Evolutionary conservation across 164 flowering plant species (phyloP), one percentile per base, ranked within the genome.

Genomic region (Stephania yunnanensis): DNA sequence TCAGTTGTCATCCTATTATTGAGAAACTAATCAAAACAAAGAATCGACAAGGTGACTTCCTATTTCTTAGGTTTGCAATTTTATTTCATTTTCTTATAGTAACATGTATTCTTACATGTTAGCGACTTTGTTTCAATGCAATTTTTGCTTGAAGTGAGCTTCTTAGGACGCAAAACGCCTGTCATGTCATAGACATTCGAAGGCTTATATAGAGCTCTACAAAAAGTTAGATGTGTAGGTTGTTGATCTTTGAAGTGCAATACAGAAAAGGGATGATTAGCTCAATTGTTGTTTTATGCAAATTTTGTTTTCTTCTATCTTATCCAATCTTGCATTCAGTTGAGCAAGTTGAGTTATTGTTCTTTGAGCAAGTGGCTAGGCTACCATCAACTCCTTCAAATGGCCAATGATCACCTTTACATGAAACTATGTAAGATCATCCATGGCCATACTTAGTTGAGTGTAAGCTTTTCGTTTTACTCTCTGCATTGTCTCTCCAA

Each of bases 241-340:
- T 20, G 75, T 95, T 74, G 92, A 93, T 86, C 92, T 93, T 74
- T 92, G 86, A 80, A 84, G 83, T 76, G 92, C 98, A 53, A 67
- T 95, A 66, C 99, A 91, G 82, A 84, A 81, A 72, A 83, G 81
- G 81, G 87, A 87, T 76, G 86, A 88, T 73, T 93, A 97, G 99
- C 63, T 31, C 76, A 83, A 75, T 73, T 78, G 81, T 77, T 95
- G 95, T 82, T 92, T 93, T 72, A 90, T 88, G 99, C 93, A 83
- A 87, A 94, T 84, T 75, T 66, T 5, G 73, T 78, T n/a, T 78
- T n/a, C 25, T 46, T 29, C 3, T 19, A 7, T 53, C 8, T 6
- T 15, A 10, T 36, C 9, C 22, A 6, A 53, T 10, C 19, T 55
- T 25, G 15, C 10, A 17, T 46, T 63, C 46, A 25, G 29, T 6